Evolutionary conservation across 169 alveolate genomes (phyloP), one percentile per base, ranked within the genome.

Genomic region (Pseudocohnilembus persalinus): DNA sequence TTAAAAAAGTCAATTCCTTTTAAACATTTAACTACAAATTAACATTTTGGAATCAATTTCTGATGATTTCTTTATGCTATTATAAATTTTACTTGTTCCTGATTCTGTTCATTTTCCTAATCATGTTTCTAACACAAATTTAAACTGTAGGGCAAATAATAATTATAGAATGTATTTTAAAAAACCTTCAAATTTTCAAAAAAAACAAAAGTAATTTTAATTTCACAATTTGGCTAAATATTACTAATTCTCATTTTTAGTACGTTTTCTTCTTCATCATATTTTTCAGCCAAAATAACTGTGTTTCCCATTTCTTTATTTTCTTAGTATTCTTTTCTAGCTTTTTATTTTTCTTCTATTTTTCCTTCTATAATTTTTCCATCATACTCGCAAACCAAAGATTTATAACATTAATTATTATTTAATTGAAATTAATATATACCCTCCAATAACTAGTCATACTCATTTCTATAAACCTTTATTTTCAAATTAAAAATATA

Each of bases 91-190:
- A 30, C 29, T 0, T 28, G 64, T 1, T 75, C 33, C 16, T 31
- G 31, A 31, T 30, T 30, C 25, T 75, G 68, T 24, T 26, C 33
- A 11, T 28, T 0, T 29, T 75, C 80, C 0, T 25, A 25, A 0
- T 28, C 26, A 30, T 26, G 25, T 29, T 31, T 75, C 33, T 30
- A 1, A 75, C 63, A n/a, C 0, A 64, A 24, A 24, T 64, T 31
- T 75, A 25, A 75, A 75, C 31, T 75, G 4, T 31, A 26, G 33
- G 33, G 80, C 26, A 4, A 25, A 1, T 31, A 64, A 30, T 31
- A n/a, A 75, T 75, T 16, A 75, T 75, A 84, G 33, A 65, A 77
- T 33, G 64, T 72, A 84, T 84, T 84, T 73, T 65, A 31, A 27
- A 29, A 31, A 0, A 79, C 72, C n/a, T 76, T 29, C 4, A 84